Conservation (phyloP, 768 basidiomycete genomes). For the Mycena chlorophos region DNA sequence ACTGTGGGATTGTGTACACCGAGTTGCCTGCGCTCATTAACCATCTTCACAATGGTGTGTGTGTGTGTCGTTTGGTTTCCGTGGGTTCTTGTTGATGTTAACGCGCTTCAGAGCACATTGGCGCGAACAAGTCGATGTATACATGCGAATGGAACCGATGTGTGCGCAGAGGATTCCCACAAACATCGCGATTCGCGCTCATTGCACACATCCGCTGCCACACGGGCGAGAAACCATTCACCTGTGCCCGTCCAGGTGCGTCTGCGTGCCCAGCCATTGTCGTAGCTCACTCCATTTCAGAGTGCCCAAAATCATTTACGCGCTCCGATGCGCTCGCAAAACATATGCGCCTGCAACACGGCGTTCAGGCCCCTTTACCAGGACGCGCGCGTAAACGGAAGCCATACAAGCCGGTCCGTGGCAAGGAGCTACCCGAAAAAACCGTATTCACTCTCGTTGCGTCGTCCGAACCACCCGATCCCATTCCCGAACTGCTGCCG, state of each 20-base stretch:
- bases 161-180: constrained; percentile 73
- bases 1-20: constrained; percentile 72
- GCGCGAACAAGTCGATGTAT: constrained; percentile 80
- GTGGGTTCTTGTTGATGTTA: constrained; percentile 1
- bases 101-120: constrained; percentile 66
- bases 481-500: constrained; percentile 26
- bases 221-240: constrained; percentile 93
- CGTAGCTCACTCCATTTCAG: constrained; percentile 39
- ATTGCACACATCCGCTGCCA: constrained; percentile 90
- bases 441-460: constrained; percentile 24
- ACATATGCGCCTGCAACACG: constrained; percentile 88
- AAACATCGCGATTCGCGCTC: constrained; percentile 87
- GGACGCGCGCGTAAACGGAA: constrained; percentile 72
- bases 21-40: constrained; percentile 75
- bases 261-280: constrained; percentile 9
- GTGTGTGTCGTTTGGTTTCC: constrained; percentile 10
- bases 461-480: constrained; percentile 26
- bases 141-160: constrained; percentile 91
- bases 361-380: constrained; percentile 71
- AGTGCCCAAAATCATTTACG: constrained; percentile 94
- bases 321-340: constrained; percentile 92
- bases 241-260: constrained; percentile 77
- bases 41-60: constrained; percentile 80
- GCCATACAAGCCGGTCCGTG: too few species aligned
- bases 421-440: constrained; percentile 37